phyloP scores from a whole-genome alignment of 2,329 filamentous ascomycete genomes.

The Bimuria novae-zelandiae region DNA sequence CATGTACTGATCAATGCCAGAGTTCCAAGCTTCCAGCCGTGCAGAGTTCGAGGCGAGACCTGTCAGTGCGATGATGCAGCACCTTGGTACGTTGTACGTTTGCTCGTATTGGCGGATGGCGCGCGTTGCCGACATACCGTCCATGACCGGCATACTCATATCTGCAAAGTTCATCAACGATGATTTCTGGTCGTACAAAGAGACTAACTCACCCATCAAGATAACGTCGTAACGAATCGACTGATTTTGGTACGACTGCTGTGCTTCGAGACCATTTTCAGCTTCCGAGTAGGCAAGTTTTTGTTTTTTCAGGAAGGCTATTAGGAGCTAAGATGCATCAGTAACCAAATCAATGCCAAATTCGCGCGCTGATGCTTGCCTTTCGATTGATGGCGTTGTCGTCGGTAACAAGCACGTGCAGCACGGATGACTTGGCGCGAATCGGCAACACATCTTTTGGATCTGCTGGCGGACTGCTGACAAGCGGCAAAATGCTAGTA shows the following conservation, averaged over 20 bases:
- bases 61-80: constrained; percentile 30
- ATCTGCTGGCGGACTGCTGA: not conserved
- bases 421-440: not conserved
- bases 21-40: constrained; percentile 28
- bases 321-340: constrained; percentile 31
- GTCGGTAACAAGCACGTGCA: constrained; percentile 43
- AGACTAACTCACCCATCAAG: constrained; percentile 34
- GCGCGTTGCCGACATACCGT: constrained; percentile 41
- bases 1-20: constrained; percentile 30
- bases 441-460: not conserved
- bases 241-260: constrained; percentile 28
- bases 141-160: constrained; percentile 46
- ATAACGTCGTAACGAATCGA: constrained; percentile 28
- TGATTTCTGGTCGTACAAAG: not conserved
- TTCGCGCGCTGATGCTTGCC: constrained; percentile 18
- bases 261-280: constrained; percentile 40
- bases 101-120: constrained; percentile 39
- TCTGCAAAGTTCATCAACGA: constrained; percentile 21
- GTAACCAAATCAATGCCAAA: not conserved
- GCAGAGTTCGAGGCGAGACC: constrained; percentile 26
- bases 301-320: constrained; percentile 37
- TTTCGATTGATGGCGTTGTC: constrained; percentile 47
- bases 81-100: constrained; percentile 14
- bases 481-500: not conserved
- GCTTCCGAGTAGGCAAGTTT: constrained; percentile 30